Base-by-base conservation (phyloP, 768 basidiomycete species). In the Hericium rajendrae region DNA sequence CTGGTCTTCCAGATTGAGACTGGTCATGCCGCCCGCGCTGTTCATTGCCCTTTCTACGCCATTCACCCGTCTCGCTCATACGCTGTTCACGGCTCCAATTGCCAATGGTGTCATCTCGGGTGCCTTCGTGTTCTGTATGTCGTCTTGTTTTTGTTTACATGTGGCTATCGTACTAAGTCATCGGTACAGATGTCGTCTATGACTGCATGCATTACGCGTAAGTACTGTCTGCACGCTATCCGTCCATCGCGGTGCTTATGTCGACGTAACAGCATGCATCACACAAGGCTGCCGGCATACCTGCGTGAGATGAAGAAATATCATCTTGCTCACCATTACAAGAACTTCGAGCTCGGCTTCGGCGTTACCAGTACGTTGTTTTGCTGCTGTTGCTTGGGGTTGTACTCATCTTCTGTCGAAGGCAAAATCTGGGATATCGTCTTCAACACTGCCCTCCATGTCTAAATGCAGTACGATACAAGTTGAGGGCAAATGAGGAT, bases 281-380 rank as follows among this genome's bases (percentile, higher is more conserved):
- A 97, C 73, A 86, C 89, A 2, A 83, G 76, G 63, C 81, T 95
- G 22, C 92, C 93, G 2, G 74, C 84, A 38, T 97, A 97, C 73
- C 70, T 98, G 73, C 79, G 78, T 57, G 87, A 93, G 68, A 88
- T 91, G 88, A 99, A 99, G 78, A 90, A 90, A 68, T 98, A 97
- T 68, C 97, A 99, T 66, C 81, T 99, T 61, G 94, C 92, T 6
- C 94, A 97, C 67, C 95, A 97, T 70, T 97, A 95, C 77, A 97
- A 97, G 73, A 95, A 97, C 75, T 95, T 92, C 69, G 93, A 97
- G 67, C 86, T 98, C 48, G 94, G 94, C 16, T 98, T 94, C 67
- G 94, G 95, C 37, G 94, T 98, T 11, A 97, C 94, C 6, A 93
- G 90, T 88, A 65, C 54, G 83, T 72, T 13, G 39, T 40, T 62